Evolutionary conservation across 2,329 filamentous ascomycete species (phyloP), one percentile per base, ranked within the genome.

Genomic region (Aspergillus phoenicis): DNA sequence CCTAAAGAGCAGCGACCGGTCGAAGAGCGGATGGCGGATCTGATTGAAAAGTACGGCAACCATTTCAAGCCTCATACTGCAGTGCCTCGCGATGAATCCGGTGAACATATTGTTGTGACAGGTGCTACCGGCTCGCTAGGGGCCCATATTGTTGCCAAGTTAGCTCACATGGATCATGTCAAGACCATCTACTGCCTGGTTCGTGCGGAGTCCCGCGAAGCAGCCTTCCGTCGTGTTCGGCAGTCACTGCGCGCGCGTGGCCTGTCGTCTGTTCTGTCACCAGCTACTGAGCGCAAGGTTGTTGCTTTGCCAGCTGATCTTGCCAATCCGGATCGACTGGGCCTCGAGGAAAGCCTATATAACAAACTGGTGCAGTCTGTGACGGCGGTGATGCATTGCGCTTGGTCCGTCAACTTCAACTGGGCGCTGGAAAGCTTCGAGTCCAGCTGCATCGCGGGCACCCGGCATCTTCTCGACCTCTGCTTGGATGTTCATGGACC

Each of bases 381-480:
- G 0, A 84, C 82, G 1, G 70, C 81, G 1, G 78, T 91, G n/a
- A 81, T 90, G 56, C 87, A 89, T 69, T 79, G 86, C 7, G 86
- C 86, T n/a, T 89, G 87, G 87, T 79, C 83, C 1, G 87, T 89
- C 20, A 88, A 89, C 71, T 89, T 89, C 75, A 82, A 81, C 36
- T 77, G 85, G 61, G 79, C 81, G 2, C 75, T 89, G 1, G 75
- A 74, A 26, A 84, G 81, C 63, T 89, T 89, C 66, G 80, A 80
- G 49, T 77, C 78, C 47, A 81, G 84, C 62, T 52, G 51, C 51
- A 82, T 88, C 36, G 73, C 77, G 4, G 81, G 78, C 20, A 74
- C 84, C 13, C 74, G 73, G 7, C 80, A 85, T 61, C 60, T 76
- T 24, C 71, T 79, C 11, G 68, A 76, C 52, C 65, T 80, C 15